Conservation (phyloP, 2,329 filamentous ascomycete species). For the Mycosphaerelloides madeirae region DNA sequence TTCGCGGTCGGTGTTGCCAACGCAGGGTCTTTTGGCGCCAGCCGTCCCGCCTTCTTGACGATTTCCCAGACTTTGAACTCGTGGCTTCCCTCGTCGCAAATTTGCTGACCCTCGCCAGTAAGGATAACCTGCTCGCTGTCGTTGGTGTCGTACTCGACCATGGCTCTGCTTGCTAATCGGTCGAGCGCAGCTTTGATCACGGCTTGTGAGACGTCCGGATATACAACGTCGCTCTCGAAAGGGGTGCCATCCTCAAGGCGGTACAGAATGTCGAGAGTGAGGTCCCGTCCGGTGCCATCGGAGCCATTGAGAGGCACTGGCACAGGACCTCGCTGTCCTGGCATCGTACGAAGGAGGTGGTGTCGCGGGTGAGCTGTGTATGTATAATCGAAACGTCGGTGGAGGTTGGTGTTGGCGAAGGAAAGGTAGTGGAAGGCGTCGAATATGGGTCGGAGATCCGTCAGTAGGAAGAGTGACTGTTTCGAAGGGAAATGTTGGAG, state of each 20-base stretch:
- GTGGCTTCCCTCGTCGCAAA: conserved; percentile 51
- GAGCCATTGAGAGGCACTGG: conserved; percentile 36
- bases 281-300: conserved; percentile 39
- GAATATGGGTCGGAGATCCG: no score
- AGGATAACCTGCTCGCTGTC: conserved; percentile 73
- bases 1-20: conserved; percentile 73
- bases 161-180: conserved; percentile 74
- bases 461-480: no score
- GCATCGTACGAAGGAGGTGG: conserved; percentile 10
- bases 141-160: conserved; percentile 80
- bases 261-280: conserved; percentile 78
- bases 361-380: neutral
- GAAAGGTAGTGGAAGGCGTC: no score
- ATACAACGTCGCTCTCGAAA: conserved; percentile 29
- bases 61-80: conserved; percentile 50
- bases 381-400: no score
- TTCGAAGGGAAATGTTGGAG: no score
- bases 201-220: conserved; percentile 33
- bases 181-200: conserved; percentile 82
- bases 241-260: conserved; percentile 46
- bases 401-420: no score
- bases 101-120: conserved; percentile 75
- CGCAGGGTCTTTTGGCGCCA: conserved; percentile 45
- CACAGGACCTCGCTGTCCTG: conserved; percentile 40
- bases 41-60: conserved; percentile 41